Evolutionary conservation across 2,329 filamentous ascomycete genomes (phyloP), one percentile per base, ranked within the genome.

Genomic region (Laburnicola sp.): DNA sequence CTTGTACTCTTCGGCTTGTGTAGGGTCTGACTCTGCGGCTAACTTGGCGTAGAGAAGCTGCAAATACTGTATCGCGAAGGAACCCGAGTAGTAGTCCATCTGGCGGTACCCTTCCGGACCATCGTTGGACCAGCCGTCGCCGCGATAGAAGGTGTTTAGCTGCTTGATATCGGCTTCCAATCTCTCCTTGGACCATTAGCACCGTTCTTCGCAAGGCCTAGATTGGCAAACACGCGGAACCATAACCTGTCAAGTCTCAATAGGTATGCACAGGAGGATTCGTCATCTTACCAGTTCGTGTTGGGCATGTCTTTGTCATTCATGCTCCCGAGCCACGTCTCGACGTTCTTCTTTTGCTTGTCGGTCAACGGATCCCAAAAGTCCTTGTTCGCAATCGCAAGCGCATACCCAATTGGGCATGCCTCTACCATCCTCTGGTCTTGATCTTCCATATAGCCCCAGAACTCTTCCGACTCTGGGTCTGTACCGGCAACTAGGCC

Each of bases 401-500:
- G 76, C 1, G 87, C 83, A 63, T 85, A 92, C 0, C 88, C 89
- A 51, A 92, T 79, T 0, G 88, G 88, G 65, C 88, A 91, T 80
- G 91, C 89, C 69, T 93, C 89, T 2, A 92, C 89, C 89, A 92
- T 92, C 25, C 88, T 78, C 76, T 92, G 88, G 65, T 92, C 89
- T 50, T 86, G 85, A 65, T 91, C 87, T 58, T 85, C 80, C 57
- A 89, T 87, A 49, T 83, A 85, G 0, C 88, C 88, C 88, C 88
- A 93, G 64, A 86, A 92, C 71, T 91, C 88, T 0, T 82, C 78
- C 51, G 76, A 82, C 38, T 84, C 78, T 0, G 87, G 87, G 60
- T 92, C 83, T 0, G 87, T 91, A 0, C 88, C 89, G 28, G 83
- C 80, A 56, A 84, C 82, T 50, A 92, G 76, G 3, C 88, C 88